Conservation (phyloP, 495 filamentous ascomycete species). For the Hypoxylon rickii region DNA sequence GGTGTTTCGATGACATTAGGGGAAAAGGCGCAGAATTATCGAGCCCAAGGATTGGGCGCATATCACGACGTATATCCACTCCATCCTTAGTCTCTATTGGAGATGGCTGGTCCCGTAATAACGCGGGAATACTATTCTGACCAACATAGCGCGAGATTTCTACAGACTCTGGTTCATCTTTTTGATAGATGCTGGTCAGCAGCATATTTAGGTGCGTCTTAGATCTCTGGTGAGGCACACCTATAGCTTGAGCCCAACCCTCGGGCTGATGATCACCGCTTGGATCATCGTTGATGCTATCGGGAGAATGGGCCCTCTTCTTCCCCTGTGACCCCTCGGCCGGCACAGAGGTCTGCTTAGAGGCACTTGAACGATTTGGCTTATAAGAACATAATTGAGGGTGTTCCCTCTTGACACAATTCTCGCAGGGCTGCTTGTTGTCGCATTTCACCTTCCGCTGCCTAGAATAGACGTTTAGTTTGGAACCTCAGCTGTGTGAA, state of each 20-base stretch:
- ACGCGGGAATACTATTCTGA: constrained; percentile 65
- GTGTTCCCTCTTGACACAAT: constrained; percentile 74
- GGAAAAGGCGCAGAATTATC: constrained; percentile 87
- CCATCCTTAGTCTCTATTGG: constrained; percentile 52
- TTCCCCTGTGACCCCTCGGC: constrained; percentile 40
- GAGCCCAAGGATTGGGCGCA: constrained; percentile 78
- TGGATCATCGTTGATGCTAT: constrained; percentile 40
- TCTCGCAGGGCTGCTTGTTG: constrained; percentile 72
- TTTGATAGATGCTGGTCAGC: constrained; percentile 40
- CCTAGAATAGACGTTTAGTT: constrained; percentile 41
- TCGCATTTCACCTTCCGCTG: constrained; percentile 78
- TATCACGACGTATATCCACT: constrained; percentile 61
- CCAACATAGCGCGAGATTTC: constrained; percentile 69
- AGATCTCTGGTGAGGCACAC: constrained; percentile 35
- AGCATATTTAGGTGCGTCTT: constrained; percentile 11
- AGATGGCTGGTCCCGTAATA: constrained; percentile 66
- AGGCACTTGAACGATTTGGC: constrained; percentile 63
- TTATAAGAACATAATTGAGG: constrained; percentile 74
- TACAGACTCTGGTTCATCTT: constrained; percentile 64
- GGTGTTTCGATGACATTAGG: constrained; percentile 74
- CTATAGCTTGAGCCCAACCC: constrained; percentile 44
- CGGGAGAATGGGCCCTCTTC: constrained; percentile 54
- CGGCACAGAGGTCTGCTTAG: constrained; percentile 44
- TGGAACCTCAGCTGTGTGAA: constrained; percentile 1
- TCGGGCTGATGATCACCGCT: constrained; percentile 48